phyloP scores from a whole-genome alignment of 495 filamentous ascomycete species.

The Daldinia loculata region DNA sequence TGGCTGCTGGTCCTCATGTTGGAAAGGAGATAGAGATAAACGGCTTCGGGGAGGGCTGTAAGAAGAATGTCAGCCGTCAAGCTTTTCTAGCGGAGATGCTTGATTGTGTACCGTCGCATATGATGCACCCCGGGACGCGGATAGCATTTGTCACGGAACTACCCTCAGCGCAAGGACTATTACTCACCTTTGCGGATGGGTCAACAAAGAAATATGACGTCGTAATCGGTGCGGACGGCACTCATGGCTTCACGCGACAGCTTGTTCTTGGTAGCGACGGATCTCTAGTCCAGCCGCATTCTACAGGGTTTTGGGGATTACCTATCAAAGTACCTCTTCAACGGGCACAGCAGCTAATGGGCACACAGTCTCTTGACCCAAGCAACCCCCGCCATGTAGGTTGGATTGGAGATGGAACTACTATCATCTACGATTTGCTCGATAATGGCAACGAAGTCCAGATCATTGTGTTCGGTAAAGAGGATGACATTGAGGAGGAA shows the following conservation, averaged over 20 bases:
- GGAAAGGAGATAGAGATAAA: slow-evolving; percentile 30
- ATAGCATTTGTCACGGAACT: slow-evolving; percentile 38
- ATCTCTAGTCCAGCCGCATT: slow-evolving; percentile 17
- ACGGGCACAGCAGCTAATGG: slow-evolving; percentile 39
- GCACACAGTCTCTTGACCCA: slow-evolving; percentile 35
- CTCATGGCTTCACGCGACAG: slow-evolving; percentile 34
- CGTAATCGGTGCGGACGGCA: slow-evolving; percentile 43
- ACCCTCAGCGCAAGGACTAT: slow-evolving; percentile 24
- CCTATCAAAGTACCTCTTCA: slow-evolving; percentile 39
- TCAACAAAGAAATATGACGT: slow-evolving; percentile 41
- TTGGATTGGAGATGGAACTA: slow-evolving; percentile 39
- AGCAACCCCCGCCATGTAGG: slow-evolving; percentile 24
- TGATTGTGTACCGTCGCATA: slow-evolving; percentile 31
- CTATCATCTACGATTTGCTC: slow-evolving; percentile 34
- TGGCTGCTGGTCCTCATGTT: slow-evolving; percentile 33
- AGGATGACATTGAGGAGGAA: slow-evolving; percentile 16
- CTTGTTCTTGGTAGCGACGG: slow-evolving; percentile 39
- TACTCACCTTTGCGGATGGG: slow-evolving; percentile 39
- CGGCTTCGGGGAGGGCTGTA: background rate
- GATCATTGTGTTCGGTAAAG: slow-evolving; percentile 29
- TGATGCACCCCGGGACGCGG: slow-evolving; percentile 35
- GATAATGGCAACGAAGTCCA: slow-evolving; percentile 37
- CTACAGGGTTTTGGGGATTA: slow-evolving; percentile 40
- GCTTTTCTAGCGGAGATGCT: slow-evolving; percentile 40
- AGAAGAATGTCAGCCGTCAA: slow-evolving; percentile 36